A percentile compares a stretch with the other conserved stretches of the same genome.
Evolutionary conservation across 164 flowering plant genomes (phyloP).

Genomic region (Nymphaea colorata): DNA sequence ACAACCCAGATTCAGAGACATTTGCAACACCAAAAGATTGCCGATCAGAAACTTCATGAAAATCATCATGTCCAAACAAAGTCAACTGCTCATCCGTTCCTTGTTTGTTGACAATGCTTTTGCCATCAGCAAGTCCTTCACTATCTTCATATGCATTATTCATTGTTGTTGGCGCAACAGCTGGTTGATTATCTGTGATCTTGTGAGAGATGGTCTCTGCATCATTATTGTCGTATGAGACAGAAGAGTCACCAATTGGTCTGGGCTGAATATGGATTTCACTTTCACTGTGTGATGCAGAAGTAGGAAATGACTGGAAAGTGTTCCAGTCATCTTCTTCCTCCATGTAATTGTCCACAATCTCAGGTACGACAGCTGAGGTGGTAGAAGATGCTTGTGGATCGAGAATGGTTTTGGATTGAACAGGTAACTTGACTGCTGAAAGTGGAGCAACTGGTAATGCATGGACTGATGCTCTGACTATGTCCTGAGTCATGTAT

Average conservation of each 20-base stretch:
- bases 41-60: slow-evolving; percentile 2
- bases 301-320: slow-evolving; percentile 77
- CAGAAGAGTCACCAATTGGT: slow-evolving; percentile 13
- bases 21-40: slow-evolving; percentile 1
- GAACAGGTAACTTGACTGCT: slow-evolving; percentile 50
- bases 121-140: slow-evolving; percentile 7
- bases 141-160: not conserved
- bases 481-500: slow-evolving; percentile 38
- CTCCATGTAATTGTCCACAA: slow-evolving; percentile 11
- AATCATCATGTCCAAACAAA: slow-evolving; percentile 1
- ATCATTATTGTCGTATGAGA: slow-evolving; percentile 3
- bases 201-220: slow-evolving; percentile 11
- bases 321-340: slow-evolving; percentile 93
- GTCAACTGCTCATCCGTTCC: slow-evolving; percentile 4
- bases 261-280: not conserved
- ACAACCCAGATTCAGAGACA: not conserved
- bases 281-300: slow-evolving; percentile 12
- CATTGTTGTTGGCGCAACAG: not conserved
- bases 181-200: slow-evolving; percentile 7
- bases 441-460: slow-evolving; percentile 29
- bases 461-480: slow-evolving; percentile 52
- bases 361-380: slow-evolving; percentile 7
- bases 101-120: slow-evolving; percentile 4
- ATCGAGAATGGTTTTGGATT: slow-evolving; percentile 14
- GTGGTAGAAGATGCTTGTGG: slow-evolving; percentile 7